phyloP scores from a whole-genome alignment of 257 asterid genomes.

The Solanum habrochaites region DNA sequence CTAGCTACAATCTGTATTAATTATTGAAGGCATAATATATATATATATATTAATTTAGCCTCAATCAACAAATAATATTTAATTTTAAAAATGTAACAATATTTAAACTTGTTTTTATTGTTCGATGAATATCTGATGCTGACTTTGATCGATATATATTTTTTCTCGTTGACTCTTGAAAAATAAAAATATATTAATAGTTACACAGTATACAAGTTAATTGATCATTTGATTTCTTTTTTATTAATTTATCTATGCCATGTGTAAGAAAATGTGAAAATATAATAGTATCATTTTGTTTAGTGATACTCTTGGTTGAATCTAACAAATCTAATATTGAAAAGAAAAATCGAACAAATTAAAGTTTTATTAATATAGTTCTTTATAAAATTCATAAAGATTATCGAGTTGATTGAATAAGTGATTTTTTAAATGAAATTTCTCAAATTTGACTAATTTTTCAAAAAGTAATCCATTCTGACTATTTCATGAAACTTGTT shows the following conservation, averaged over 20 bases:
- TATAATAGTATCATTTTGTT: not conserved
- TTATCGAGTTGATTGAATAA: not conserved
- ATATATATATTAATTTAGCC: not conserved
- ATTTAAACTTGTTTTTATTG: not conserved
- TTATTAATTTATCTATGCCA: not conserved
- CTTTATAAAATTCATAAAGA: not conserved
- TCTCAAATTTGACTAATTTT: not conserved
- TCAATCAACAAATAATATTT: not conserved
- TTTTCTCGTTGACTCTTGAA: not conserved
- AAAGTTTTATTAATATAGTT: not conserved
- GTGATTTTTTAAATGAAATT: not conserved
- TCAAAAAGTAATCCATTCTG: not conserved
- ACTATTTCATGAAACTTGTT: not conserved
- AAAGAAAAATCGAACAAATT: not conserved
- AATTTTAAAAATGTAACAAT: not conserved
- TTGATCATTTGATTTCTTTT: not conserved
- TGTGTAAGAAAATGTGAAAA: not conserved
- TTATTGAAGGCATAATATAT: not conserved
- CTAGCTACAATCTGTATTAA: not conserved
- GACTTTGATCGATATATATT: not conserved
- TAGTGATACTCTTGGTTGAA: not conserved
- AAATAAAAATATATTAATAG: not conserved
- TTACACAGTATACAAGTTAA: not conserved
- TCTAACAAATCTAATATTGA: not conserved
- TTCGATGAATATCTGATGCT: accelerated